Conservation (phyloP, 2,329 filamentous ascomycete genomes). For the Akanthomyces lecanii region DNA sequence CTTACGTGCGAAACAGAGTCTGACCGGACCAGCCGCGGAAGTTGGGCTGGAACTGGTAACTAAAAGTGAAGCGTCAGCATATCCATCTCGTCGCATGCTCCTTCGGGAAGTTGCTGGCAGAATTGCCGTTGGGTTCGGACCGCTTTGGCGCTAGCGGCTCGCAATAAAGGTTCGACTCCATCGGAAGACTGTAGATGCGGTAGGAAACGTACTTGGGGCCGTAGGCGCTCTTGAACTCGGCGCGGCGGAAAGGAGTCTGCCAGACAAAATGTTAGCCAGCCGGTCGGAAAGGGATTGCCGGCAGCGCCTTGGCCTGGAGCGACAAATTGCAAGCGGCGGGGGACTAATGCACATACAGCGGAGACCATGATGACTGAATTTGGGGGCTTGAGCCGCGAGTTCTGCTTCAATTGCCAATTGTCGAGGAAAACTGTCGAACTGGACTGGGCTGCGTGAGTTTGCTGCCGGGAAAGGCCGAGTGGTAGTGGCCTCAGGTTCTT, state of each 20-base stretch:
- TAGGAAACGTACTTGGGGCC: constrained; percentile 56
- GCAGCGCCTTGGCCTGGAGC: not conserved
- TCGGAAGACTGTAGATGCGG: not conserved
- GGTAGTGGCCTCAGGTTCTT: constrained; percentile 17
- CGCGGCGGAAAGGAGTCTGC: constrained; percentile 45
- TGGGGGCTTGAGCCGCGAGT: constrained; percentile 28
- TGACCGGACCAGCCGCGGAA: constrained; percentile 49
- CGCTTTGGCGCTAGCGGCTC: not conserved
- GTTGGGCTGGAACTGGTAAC: constrained; percentile 57
- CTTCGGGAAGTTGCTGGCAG: not conserved
- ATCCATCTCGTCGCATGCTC: constrained; percentile 3
- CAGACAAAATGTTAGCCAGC: constrained; percentile 20
- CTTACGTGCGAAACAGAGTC: constrained; percentile 50
- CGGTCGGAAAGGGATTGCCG: not conserved
- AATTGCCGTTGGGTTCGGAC: not conserved
- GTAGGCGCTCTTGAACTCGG: constrained; percentile 57
- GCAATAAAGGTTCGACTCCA: not conserved
- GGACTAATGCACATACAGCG: constrained; percentile 30
- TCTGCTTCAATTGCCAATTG: constrained; percentile 33
- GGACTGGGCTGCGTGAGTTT: constrained; percentile 15
- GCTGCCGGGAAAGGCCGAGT: constrained; percentile 17
- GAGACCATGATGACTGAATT: constrained; percentile 37
- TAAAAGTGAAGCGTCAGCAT: constrained; percentile 33
- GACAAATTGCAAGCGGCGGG: not conserved
- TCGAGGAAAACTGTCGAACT: constrained; percentile 18